A percentile compares a stretch with the other conserved stretches of the same genome.
Evolutionary conservation across 345 rosid species (phyloP).

Genomic region (Citropsis articulata): DNA sequence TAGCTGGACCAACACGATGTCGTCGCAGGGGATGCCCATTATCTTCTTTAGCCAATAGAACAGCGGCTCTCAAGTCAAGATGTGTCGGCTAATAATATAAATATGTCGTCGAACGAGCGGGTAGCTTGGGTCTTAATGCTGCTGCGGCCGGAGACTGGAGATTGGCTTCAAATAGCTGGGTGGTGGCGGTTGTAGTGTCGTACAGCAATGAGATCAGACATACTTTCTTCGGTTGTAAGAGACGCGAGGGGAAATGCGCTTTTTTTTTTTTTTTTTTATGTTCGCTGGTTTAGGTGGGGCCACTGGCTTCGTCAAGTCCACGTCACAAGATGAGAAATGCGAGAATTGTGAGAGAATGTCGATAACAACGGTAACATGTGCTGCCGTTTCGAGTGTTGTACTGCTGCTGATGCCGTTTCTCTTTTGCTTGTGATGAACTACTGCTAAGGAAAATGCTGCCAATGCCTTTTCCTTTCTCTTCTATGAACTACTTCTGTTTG

Average conservation of each 20-base stretch:
- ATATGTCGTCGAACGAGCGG: background rate
- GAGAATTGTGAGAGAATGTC: too few relatives aligned
- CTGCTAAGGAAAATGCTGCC: too few relatives aligned
- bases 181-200: background rate
- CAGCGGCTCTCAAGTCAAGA: background rate
- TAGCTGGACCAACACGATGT: conserved; percentile 53
- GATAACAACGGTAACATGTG: too few relatives aligned
- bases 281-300: conserved; percentile 21
- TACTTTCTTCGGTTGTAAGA: background rate
- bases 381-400: too few relatives aligned
- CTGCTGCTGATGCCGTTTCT: too few relatives aligned
- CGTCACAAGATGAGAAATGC: conserved; percentile 1
- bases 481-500: too few relatives aligned
- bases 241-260: background rate
- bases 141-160: background rate
- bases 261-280: background rate
- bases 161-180: background rate
- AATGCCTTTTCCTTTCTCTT: too few relatives aligned
- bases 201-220: background rate
- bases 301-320: conserved; percentile 7
- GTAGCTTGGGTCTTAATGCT: background rate
- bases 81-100: background rate
- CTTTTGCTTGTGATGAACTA: too few relatives aligned
- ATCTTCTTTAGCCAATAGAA: background rate
- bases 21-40: conserved; percentile 64